Evolutionary conservation across 495 filamentous ascomycete genomes (phyloP), one percentile per base, ranked within the genome.

Genomic region (Cladorrhinum samala): DNA sequence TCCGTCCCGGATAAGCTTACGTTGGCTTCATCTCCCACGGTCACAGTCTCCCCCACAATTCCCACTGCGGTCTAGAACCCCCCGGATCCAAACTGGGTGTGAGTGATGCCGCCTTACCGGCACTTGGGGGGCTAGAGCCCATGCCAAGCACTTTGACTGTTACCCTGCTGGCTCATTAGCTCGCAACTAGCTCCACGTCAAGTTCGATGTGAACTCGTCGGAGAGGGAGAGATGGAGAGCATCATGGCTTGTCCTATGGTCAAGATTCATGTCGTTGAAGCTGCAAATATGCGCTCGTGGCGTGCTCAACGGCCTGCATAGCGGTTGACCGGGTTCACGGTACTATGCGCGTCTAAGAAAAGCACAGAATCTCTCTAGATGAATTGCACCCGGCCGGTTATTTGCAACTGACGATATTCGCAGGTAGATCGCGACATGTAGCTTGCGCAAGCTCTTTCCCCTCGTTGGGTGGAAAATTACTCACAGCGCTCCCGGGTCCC

Each of bases 1-100:
- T 33, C 13, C 11, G 9, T 47, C 45, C 45, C 45, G 45, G 45
- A 47, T 47, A 33, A 47, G 45, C 45, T 47, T 47, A 47, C 45
- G 45, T 47, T 23, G 45, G 30, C 45, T 23, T 47, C 45, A 30
- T 47, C 24, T 47, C 45, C 14, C 4, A 23, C 24, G 14, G 45
- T 47, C 24, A 16, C 45, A 47, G 13, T 33, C 9, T 30, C 45
- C 42, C 24, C 45, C 45, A 33, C 45, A 47, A 33, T n/a, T 25
- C 45, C n/a, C 45, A 47, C 16, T 3, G 45, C 45, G 24, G 23
- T 47, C 45, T 47, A 47, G 45, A 41, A 30, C 30, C 24, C 21
- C 45, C n/a, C 45, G 19, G 25, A 47, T 16, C 45, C 20, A 9
- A 47, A 36, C 24, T 27, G 24, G 45, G 21, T 20, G 24, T 47